Percentiles rank a stretch among this genome's conserved stretches.
Evolutionary conservation across 1,284 basidiomycete species (phyloP).

Genomic region (Puccinia polysora): DNA sequence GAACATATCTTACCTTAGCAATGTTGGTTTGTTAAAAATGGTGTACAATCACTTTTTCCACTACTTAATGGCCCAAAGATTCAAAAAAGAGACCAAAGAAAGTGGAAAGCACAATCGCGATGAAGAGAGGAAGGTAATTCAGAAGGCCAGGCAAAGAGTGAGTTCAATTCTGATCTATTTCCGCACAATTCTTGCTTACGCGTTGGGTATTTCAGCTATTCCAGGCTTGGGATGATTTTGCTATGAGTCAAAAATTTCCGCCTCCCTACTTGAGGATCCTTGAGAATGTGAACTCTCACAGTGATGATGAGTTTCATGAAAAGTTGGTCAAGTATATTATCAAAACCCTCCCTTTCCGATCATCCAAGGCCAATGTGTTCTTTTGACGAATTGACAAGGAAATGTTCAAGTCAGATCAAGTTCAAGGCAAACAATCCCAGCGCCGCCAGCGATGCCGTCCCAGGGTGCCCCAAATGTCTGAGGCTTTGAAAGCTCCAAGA

Average conservation of each 20-base stretch:
- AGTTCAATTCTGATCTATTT: background rate
- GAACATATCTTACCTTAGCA: background rate
- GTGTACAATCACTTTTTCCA: too few species aligned
- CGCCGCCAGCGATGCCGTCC: background rate
- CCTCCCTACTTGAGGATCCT: background rate
- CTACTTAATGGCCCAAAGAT: too few species aligned
- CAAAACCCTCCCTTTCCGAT: background rate
- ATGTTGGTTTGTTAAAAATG: background rate
- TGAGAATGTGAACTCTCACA: too few species aligned
- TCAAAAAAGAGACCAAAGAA: too few species aligned
- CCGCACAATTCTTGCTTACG: background rate
- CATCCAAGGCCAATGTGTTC: background rate
- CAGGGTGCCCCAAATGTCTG: background rate
- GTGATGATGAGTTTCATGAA: constrained; percentile 1
- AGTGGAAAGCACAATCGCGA: too few species aligned
- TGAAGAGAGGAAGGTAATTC: too few species aligned
- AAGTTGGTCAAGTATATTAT: background rate
- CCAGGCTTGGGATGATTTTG: background rate
- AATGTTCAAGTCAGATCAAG: background rate
- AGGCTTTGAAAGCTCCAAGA: too few species aligned
- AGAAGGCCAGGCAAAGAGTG: too few species aligned
- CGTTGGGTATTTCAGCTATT: background rate
- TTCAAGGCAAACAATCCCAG: background rate
- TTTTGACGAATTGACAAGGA: background rate
- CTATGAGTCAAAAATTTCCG: background rate